Evolutionary conservation across 78 protist genomes (phyloP).

Genomic region (Pigoraptor vietnamica): DNA sequence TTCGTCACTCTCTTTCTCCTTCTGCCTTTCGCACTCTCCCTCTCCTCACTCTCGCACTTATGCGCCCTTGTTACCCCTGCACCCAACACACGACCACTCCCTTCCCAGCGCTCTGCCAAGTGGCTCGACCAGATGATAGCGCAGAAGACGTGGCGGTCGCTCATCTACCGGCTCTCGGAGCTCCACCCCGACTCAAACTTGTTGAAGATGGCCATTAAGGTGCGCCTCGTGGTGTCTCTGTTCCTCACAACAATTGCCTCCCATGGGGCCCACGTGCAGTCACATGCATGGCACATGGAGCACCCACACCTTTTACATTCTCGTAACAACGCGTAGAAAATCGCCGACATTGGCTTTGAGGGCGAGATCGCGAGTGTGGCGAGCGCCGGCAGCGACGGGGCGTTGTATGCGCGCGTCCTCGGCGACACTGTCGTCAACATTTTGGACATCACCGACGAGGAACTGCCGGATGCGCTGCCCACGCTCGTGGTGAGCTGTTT

Average conservation of each 20-base stretch:
- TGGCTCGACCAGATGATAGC: conserved; percentile 19
- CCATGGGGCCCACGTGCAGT: no score
- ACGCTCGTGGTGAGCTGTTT: neutral
- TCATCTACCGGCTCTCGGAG: conserved; percentile 19
- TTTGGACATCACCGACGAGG: neutral
- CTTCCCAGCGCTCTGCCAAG: neutral
- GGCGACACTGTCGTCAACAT: neutral
- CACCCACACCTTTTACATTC: no score
- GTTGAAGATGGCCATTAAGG: conserved; percentile 6
- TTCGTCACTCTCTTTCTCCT: no score
- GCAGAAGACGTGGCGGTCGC: neutral
- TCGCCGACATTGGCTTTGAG: neutral
- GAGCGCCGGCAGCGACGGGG: neutral
- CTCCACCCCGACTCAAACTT: neutral
- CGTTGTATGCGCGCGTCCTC: neutral
- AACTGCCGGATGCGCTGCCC: neutral
- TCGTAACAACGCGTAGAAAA: neutral
- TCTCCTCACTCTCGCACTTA: neutral
- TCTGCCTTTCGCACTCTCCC: neutral
- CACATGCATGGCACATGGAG: no score
- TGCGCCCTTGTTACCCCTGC: no score
- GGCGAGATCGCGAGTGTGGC: neutral
- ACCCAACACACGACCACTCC: neutral
- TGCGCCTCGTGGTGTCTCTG: neutral
- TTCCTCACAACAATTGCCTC: no score